A percentile compares a stretch with the other conserved stretches of the same genome.
These are phyloP conservation scores for Sanghuangporus weigelae DNA, from an alignment of 1,284 basidiomycete species.

Conservation along the genomic window DNA sequence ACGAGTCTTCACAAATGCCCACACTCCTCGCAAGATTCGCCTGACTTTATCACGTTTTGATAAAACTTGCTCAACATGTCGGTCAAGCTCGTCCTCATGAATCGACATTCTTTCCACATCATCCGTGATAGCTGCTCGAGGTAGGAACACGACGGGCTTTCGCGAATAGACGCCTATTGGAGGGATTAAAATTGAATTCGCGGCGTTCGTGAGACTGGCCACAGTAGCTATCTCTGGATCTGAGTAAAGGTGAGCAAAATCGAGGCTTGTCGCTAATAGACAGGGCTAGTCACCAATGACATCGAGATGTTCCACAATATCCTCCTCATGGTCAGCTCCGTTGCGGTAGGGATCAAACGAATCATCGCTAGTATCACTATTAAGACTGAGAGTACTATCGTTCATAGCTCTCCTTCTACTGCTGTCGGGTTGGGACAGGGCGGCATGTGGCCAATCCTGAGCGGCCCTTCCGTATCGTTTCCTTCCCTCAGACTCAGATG, in stretches of 20 bases:
- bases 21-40: conserved; percentile 64
- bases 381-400: conserved; percentile 40
- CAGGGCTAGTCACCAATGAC: conserved; percentile 51
- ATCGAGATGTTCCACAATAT: conserved; percentile 73
- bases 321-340: conserved; percentile 52
- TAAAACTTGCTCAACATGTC: conserved; percentile 77
- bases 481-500: neutral
- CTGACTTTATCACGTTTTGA: conserved; percentile 58
- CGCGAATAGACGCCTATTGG: conserved; percentile 64
- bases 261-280: neutral
- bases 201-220: conserved; percentile 69
- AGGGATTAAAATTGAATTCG: conserved; percentile 72
- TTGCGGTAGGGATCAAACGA: conserved; percentile 21
- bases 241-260: conserved; percentile 24
- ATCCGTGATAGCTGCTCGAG: conserved; percentile 23
- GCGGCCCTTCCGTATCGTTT: conserved; percentile 18
- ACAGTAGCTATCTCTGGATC: conserved; percentile 72
- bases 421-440: conserved; percentile 27
- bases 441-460: conserved; percentile 29
- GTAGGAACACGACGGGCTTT: conserved; percentile 61
- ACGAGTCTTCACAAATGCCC: conserved; percentile 85
- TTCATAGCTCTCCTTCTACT: conserved; percentile 34
- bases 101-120: conserved; percentile 23
- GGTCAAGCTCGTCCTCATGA: conserved; percentile 61
- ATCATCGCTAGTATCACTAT: conserved; percentile 24